These are phyloP conservation scores for Pyrus betulifolia DNA, from an alignment of 306 rosid species.

Conservation along the genomic window DNA sequence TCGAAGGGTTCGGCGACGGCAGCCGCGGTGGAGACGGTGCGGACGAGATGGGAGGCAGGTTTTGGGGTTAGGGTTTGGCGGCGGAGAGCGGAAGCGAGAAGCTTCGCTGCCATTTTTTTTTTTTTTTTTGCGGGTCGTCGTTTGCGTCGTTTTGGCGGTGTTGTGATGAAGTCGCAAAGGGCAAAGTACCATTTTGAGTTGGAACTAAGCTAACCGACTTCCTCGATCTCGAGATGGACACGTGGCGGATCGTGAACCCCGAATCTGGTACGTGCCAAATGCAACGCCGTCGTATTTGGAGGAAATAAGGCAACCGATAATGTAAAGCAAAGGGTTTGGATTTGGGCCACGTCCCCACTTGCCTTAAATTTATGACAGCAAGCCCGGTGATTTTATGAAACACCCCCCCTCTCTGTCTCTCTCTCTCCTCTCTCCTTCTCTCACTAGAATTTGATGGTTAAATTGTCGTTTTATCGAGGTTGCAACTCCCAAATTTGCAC, in stretches of 20 bases:
- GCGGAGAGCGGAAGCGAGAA: slow-evolving; percentile 48
- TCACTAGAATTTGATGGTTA: neutral
- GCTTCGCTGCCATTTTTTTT: slow-evolving; percentile 46
- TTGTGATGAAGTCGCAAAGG: neutral
- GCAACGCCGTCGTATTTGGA: neutral
- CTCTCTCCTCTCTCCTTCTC: neutral
- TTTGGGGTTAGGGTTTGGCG: slow-evolving; percentile 18
- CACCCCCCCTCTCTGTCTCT: neutral
- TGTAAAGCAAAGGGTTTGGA: neutral
- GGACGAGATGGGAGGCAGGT: slow-evolving; percentile 6
- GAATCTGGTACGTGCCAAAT: too few species aligned
- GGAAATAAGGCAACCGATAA: too few species aligned
- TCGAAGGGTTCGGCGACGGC: slow-evolving; percentile 30
- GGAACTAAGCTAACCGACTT: slow-evolving; percentile 13
- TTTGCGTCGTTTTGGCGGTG: neutral
- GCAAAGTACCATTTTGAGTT: neutral
- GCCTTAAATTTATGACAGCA: slow-evolving; percentile 11
- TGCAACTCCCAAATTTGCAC: neutral
- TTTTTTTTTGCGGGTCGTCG: neutral
- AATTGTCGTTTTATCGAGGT: neutral
- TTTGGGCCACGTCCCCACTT: slow-evolving; percentile 5
- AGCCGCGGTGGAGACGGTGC: slow-evolving; percentile 27
- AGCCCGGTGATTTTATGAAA: neutral
- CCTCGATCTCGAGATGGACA: neutral
- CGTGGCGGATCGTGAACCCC: slow-evolving; percentile 26